Base-by-base conservation (phyloP, 129 eudicot genomes). In the Calendula officinalis region DNA sequence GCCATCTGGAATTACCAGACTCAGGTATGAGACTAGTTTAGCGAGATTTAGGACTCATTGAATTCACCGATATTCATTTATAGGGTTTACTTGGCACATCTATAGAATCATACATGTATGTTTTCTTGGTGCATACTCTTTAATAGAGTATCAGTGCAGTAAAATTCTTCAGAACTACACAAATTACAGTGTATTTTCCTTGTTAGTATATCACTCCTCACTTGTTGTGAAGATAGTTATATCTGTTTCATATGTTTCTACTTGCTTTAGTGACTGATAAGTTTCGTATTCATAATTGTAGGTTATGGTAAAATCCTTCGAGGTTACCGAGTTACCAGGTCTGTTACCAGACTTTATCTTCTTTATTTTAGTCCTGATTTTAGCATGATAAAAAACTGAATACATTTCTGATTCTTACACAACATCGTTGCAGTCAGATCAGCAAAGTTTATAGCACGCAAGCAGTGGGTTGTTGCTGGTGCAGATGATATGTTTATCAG, bases 321-420 rank as follows among this genome's bases (percentile, higher is more conserved):
- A 92, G 77, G 91, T 73, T 33, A 77, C 92, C 4, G 98, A 92
- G 36, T 70, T 83, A 75, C 98, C 98, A 78, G 98, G 96, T 92
- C 46, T 68, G 60, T 52, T 46, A 36, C 47, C 46, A 46, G 35
- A 51, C 64, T 57, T 52, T 65, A 27, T 9, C 13, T 49, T 49
- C 11, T 45, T 49, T 34, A 27, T 33, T 27, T 65, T 27, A 44
- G 33, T 65, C 27, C 8, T 59, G 54, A 41, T 67, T 67, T 51
- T 53, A 46, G 57, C 64, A 53, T 36, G 4, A 69, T 53, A 16
- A 16, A 53, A 11, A 52, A 39, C 4, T 15, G 37, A 56, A 10
- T 66, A 32, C 36, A 22, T 36, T 46, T 60, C 48, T 71, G 60
- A 78, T 53, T 38, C 39, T 54, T 62, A 62, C 63, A 67, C 50